Conservation (phyloP, 2,329 filamentous ascomycete genomes). For the Stromatinia cepivora region DNA sequence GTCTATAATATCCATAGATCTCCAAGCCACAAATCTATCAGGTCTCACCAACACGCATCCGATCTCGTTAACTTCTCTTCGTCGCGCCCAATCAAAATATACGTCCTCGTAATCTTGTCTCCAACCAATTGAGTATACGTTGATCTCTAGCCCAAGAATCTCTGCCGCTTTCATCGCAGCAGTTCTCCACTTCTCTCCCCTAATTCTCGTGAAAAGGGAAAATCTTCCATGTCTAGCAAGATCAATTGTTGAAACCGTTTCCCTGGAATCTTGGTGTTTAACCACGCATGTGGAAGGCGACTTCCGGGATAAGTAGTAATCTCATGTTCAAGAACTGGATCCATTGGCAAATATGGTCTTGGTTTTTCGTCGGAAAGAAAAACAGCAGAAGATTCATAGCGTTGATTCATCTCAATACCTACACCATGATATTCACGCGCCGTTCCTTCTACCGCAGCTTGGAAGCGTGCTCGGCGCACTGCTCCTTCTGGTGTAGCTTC, state of each 20-base stretch:
- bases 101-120: conserved; percentile 22
- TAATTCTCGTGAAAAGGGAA: conserved; percentile 28
- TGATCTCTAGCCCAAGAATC: conserved; percentile 16
- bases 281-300: conserved; percentile 37
- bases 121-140: conserved; percentile 7
- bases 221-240: conserved; percentile 25
- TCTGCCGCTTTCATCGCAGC: conserved; percentile 14
- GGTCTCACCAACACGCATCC: conserved; percentile 30
- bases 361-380: conserved; percentile 31
- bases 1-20: conserved; percentile 18
- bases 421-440: conserved; percentile 32
- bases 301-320: conserved; percentile 36
- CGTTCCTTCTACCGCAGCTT: conserved; percentile 8
- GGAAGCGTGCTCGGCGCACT: conserved; percentile 26
- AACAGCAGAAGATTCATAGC: conserved; percentile 29
- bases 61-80: conserved; percentile 20
- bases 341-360: conserved; percentile 26
- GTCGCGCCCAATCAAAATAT: conserved; percentile 22
- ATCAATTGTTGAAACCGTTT: conserved; percentile 35
- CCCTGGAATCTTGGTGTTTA: conserved; percentile 24
- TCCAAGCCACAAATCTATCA: conserved; percentile 30
- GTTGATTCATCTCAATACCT: conserved; percentile 34
- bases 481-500: conserved; percentile 15
- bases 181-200: conserved; percentile 27
- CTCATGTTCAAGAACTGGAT: conserved; percentile 29